Base-by-base conservation (phyloP, 2,329 filamentous ascomycete genomes). In the Aspergillus sp. region DNA sequence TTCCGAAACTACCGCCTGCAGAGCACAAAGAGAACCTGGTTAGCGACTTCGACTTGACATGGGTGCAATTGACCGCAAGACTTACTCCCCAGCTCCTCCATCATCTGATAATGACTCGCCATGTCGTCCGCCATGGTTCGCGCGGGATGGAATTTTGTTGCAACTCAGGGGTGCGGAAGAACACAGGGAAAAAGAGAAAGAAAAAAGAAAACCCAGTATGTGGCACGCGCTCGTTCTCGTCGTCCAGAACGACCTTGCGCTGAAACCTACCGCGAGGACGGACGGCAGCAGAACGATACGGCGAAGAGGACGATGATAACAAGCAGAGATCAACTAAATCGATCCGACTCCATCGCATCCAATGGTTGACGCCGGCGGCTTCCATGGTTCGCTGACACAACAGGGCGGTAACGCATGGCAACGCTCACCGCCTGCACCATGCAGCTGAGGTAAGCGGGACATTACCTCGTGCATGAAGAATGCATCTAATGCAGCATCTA, bases 1-100 rank as follows among this genome's bases (percentile, higher is more conserved):
- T 86, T 52, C 94, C 94, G 72, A 99, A 99, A 72, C 92, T 97
- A 54, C 93, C 93, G 73, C 90, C 91, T 95, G 45, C 21, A 20
- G 25, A 44, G 11, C 36, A 47, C 25, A 45, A 44, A 19, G 31
- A 19, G 23, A 13, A 21, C 14, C 14, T 17, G 16, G 10, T 42
- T 38, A n/a, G n/a, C 11, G 11, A 62, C 41, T 65, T 64, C 54
- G 40, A 46, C 47, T 47, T 25, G 32, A 49, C 54, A 58, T 50
- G 44, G 29, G 25, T 11, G 14, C 23, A 23, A 49, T 36, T 16
- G 21, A 47, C 5, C 3, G 29, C 14, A 17, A 11, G 14, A 19
- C 89, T 78, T 78, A 95, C 92, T 92, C 67, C 93, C 93, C 66
- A 97, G 82, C 79, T 97, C 94, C 80, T 97, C 93, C 66, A 97